Conservation (phyloP, 2,329 filamentous ascomycete species). For the Pleurostoma richardsiae region DNA sequence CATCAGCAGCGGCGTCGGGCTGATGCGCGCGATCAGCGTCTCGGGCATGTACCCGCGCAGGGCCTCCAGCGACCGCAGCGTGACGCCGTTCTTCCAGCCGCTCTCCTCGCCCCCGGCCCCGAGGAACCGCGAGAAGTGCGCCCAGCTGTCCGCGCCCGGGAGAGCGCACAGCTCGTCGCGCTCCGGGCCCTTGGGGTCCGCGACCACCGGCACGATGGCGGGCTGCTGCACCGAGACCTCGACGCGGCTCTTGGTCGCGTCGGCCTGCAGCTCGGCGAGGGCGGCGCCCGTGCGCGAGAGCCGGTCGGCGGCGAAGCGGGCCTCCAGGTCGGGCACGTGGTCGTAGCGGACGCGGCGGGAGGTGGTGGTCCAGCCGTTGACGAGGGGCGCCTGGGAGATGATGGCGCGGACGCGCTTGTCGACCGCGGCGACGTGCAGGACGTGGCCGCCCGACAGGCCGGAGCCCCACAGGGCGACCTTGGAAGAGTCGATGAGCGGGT, state of each 20-base stretch:
- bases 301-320: not conserved
- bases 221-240: not conserved
- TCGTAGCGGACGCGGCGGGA: not conserved
- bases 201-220: not conserved
- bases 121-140: not conserved
- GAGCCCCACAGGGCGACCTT: slow-evolving; percentile 3
- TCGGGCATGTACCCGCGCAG: not conserved
- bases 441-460: slow-evolving; percentile 1
- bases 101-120: not conserved
- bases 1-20: slow-evolving; percentile 2
- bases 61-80: not conserved
- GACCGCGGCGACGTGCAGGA: slow-evolving; percentile 2
- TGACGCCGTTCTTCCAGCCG: not conserved
- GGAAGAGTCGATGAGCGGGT: slow-evolving; percentile 1
- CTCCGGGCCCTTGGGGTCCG: not conserved
- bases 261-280: not conserved
- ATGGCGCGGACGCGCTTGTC: slow-evolving; percentile 4
- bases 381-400: not conserved
- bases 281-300: not conserved
- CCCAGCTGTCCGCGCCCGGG: not conserved
- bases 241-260: not conserved
- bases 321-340: not conserved
- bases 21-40: not conserved
- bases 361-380: not conserved
- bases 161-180: not conserved